A percentile compares a stretch with the other conserved stretches of the same genome.
These are phyloP conservation scores for Populus tremula DNA, from an alignment of 345 rosid species.

Conservation along the genomic window DNA sequence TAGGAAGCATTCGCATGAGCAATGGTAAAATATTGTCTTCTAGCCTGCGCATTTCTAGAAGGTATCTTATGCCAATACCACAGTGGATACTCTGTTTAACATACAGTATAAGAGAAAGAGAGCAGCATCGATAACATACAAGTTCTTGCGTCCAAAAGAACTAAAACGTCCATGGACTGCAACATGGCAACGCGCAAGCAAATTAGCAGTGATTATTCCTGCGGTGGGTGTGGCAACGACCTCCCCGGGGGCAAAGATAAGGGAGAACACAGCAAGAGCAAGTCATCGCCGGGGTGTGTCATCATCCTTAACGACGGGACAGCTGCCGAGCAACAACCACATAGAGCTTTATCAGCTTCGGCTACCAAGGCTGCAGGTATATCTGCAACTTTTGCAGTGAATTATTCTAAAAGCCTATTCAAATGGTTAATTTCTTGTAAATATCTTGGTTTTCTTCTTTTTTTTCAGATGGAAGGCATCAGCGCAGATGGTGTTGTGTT, in stretches of 20 bases:
- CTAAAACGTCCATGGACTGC: slow-evolving; percentile 30
- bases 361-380: slow-evolving; percentile 19
- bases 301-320: slow-evolving; percentile 12
- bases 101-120: not conserved
- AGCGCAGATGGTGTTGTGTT: not conserved
- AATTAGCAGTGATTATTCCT: slow-evolving; percentile 34
- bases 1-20: too few relatives aligned
- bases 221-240: slow-evolving; percentile 58
- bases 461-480: not conserved
- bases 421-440: not conserved
- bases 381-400: not conserved
- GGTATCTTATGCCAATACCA: not conserved
- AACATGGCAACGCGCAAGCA: slow-evolving; percentile 41
- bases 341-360: not conserved
- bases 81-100: too few relatives aligned
- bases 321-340: not conserved
- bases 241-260: slow-evolving; percentile 38
- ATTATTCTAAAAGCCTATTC: not conserved
- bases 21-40: not conserved
- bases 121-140: not conserved
- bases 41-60: not conserved
- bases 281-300: slow-evolving; percentile 50
- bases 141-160: not conserved
- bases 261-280: slow-evolving; percentile 52
- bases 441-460: not conserved